phyloP scores from a whole-genome alignment of 164 flowering plant genomes.

The Stephania japonica region DNA sequence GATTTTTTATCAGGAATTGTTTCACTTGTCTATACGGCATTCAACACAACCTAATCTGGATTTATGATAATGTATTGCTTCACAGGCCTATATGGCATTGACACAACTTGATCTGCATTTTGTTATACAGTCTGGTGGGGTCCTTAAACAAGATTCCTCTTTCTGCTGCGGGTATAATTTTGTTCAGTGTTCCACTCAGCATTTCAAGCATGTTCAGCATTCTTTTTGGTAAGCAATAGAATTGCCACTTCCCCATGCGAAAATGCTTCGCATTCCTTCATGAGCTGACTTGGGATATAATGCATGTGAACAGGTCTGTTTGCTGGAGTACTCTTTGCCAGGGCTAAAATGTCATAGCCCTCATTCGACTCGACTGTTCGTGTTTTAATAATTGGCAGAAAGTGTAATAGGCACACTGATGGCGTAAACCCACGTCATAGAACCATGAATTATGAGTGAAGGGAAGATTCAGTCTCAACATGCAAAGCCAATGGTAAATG shows the following conservation, averaged over 20 bases:
- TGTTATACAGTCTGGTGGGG: slow-evolving; percentile 56
- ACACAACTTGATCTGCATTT: background rate
- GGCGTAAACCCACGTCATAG: background rate
- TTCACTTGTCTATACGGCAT: background rate
- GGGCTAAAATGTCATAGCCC: slow-evolving; percentile 55
- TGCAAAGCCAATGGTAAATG: too few species aligned
- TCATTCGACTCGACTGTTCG: background rate
- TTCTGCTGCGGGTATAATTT: slow-evolving; percentile 55
- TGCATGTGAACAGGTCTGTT: slow-evolving; percentile 47
- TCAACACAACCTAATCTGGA: background rate
- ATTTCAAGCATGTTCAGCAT: slow-evolving; percentile 57
- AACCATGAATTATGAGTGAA: background rate
- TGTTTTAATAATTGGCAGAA: too few species aligned
- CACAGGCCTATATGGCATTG: background rate
- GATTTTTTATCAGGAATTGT: background rate
- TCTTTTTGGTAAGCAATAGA: slow-evolving; percentile 53
- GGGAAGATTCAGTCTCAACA: background rate
- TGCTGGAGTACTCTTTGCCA: slow-evolving; percentile 73
- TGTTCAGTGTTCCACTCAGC: slow-evolving; percentile 68
- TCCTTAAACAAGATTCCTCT: slow-evolving; percentile 85
- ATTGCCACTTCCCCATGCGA: background rate
- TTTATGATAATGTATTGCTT: background rate
- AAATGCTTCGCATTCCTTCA: background rate
- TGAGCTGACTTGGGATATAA: background rate
- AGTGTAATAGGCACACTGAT: too few species aligned